Evolutionary conservation across 805 yeast species (phyloP).

Genomic region (Ogataea trehaloabstinens): DNA sequence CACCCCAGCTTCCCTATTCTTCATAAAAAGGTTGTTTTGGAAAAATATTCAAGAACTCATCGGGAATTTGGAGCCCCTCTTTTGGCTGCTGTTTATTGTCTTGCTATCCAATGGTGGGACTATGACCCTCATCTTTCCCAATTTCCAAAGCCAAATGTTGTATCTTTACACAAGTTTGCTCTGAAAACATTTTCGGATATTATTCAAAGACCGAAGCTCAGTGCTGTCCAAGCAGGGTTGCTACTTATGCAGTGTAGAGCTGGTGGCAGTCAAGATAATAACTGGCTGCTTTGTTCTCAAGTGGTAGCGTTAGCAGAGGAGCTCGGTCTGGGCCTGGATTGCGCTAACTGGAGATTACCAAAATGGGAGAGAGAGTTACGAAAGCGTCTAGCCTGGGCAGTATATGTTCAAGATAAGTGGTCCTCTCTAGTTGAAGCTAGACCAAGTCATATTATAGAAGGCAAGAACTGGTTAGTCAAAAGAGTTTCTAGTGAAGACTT

Average conservation of each 20-base stretch:
- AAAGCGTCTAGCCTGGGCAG: constrained; percentile 93
- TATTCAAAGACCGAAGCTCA: constrained; percentile 80
- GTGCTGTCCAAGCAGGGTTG: constrained; percentile 89
- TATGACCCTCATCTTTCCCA: constrained; percentile 74
- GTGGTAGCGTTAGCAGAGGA: constrained; percentile 88
- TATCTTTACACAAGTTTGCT: constrained; percentile 67
- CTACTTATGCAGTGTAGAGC: constrained; percentile 66
- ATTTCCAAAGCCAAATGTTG: constrained; percentile 75
- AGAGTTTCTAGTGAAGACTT: constrained; percentile 72
- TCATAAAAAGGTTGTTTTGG: constrained; percentile 88
- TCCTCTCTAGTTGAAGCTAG: constrained; percentile 74
- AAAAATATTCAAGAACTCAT: constrained; percentile 86
- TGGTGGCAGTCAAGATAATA: constrained; percentile 48
- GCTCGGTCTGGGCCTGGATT: constrained; percentile 86
- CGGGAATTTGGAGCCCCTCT: constrained; percentile 90
- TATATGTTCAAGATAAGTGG: constrained; percentile 92
- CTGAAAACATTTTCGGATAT: constrained; percentile 64
- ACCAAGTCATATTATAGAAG: constrained; percentile 75
- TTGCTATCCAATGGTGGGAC: constrained; percentile 95
- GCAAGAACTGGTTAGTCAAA: constrained; percentile 76
- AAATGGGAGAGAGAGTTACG: constrained; percentile 93
- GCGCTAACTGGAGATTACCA: constrained; percentile 88
- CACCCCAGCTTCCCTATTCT: constrained; percentile 92
- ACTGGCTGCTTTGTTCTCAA: constrained; percentile 84
- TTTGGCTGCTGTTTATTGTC: constrained; percentile 83